Conservation (phyloP, 257 asterid genomes). For the Fraxinus excelsior region DNA sequence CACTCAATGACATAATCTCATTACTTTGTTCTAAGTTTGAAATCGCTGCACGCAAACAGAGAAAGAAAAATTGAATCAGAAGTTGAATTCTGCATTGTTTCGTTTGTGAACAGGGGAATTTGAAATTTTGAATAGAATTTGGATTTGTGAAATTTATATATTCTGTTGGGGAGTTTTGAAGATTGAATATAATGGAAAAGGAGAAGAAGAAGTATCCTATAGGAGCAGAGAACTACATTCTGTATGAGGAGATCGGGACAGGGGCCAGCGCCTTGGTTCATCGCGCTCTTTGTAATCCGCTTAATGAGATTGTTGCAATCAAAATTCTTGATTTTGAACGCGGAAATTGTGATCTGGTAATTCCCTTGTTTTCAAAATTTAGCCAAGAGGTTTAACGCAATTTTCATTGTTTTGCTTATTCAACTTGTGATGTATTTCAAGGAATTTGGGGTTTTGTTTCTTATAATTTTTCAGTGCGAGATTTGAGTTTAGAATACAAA, state of each 20-base stretch:
- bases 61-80: neutral
- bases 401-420: neutral
- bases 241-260: constrained; percentile 82
- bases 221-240: constrained; percentile 75
- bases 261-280: constrained; percentile 93
- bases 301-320: constrained; percentile 74
- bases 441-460: neutral
- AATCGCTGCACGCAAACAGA: constrained; percentile 37
- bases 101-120: constrained; percentile 3
- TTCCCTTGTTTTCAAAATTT: constrained; percentile 1
- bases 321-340: constrained; percentile 95
- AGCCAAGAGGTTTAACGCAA: neutral
- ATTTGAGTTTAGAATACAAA: neutral
- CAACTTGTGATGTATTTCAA: neutral
- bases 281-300: constrained; percentile 75
- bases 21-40: constrained; percentile 26
- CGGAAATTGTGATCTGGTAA: constrained; percentile 85
- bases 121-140: constrained; percentile 36
- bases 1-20: constrained; percentile 28
- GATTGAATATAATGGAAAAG: constrained; percentile 42
- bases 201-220: constrained; percentile 92
- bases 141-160: constrained; percentile 29
- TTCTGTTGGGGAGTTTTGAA: neutral
- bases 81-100: constrained; percentile 1
- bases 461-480: neutral